Evolutionary conservation across 148 eudicot species (phyloP).

Genomic region (Rhododendron vialii): DNA sequence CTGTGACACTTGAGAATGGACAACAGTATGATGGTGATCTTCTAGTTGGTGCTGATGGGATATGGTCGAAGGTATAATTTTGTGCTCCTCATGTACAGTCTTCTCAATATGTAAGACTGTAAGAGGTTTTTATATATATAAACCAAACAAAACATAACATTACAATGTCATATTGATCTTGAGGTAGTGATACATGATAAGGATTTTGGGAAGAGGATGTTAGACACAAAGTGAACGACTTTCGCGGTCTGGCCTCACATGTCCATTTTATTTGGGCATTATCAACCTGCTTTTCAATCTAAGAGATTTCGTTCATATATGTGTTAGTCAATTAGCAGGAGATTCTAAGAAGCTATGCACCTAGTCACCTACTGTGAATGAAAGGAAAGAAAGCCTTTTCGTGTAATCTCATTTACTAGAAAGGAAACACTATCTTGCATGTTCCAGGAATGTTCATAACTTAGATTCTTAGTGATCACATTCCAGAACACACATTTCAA

Average conservation of each 20-base stretch:
- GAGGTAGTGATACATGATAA: not conserved
- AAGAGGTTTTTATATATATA: not conserved
- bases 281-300: not conserved
- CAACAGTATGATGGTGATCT: conserved; percentile 77
- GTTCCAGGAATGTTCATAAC: not conserved
- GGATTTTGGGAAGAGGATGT: not conserved
- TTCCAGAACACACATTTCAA: not conserved
- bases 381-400: not conserved
- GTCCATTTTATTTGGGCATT: not conserved
- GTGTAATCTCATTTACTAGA: not conserved
- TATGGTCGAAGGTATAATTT: conserved; percentile 74
- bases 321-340: not conserved
- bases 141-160: not conserved
- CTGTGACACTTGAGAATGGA: conserved; percentile 77
- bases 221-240: not conserved
- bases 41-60: conserved; percentile 97
- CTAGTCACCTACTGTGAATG: not conserved
- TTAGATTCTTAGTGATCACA: not conserved
- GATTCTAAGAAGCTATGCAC: not conserved
- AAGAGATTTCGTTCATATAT: not conserved
- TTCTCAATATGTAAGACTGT: not conserved
- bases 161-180: not conserved
- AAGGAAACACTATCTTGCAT: not conserved
- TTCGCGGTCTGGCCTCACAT: not conserved
- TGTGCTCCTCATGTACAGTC: not conserved